A percentile compares a stretch with the other conserved stretches of the same genome.
These are phyloP conservation scores for Boletus semigastroideus DNA, from an alignment of 1,284 basidiomycete species.

Conservation along the genomic window DNA sequence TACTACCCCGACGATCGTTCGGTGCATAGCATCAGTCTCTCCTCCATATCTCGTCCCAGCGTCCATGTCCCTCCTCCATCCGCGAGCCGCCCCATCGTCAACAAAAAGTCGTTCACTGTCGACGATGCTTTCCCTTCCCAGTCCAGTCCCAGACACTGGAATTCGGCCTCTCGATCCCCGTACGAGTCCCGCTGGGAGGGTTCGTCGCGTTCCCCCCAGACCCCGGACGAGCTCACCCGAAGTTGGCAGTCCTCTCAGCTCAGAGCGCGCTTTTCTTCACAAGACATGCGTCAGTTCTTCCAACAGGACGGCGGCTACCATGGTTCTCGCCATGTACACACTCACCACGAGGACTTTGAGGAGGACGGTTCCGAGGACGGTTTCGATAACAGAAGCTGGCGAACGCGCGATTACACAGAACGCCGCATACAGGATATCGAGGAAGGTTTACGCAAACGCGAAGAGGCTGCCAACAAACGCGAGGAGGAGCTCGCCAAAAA, in stretches of 20 bases:
- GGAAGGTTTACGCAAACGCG: conserved; percentile 27
- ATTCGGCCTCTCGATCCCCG: conserved; percentile 21
- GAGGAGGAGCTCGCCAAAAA: conserved; percentile 28
- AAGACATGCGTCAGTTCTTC: conserved; percentile 30
- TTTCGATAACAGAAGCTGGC: conserved; percentile 31
- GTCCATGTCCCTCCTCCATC: conserved; percentile 27
- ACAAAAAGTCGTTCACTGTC: conserved; percentile 28
- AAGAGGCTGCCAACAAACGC: conserved; percentile 33
- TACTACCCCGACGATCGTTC: conserved; percentile 27
- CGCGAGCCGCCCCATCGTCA: conserved; percentile 33
- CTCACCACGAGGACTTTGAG: conserved; percentile 31
- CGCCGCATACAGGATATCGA: conserved; percentile 34
- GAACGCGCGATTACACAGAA: conserved; percentile 33
- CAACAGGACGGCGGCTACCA: conserved; percentile 20
- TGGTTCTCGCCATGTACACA: conserved; percentile 21
- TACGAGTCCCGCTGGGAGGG: conserved; percentile 31
- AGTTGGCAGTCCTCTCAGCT: conserved; percentile 34
- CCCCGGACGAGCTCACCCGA: conserved; percentile 27
- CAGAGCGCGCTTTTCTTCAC: conserved; percentile 26
- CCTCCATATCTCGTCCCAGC: conserved; percentile 14
- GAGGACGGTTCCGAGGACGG: conserved; percentile 39
- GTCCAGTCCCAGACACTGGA: conserved; percentile 27
- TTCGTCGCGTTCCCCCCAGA: conserved; percentile 30
- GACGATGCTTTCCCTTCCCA: conserved; percentile 23
- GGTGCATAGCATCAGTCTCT: conserved; percentile 9